phyloP scores from a whole-genome alignment of 1,284 basidiomycete genomes.

The Cryptococcus sp. region DNA sequence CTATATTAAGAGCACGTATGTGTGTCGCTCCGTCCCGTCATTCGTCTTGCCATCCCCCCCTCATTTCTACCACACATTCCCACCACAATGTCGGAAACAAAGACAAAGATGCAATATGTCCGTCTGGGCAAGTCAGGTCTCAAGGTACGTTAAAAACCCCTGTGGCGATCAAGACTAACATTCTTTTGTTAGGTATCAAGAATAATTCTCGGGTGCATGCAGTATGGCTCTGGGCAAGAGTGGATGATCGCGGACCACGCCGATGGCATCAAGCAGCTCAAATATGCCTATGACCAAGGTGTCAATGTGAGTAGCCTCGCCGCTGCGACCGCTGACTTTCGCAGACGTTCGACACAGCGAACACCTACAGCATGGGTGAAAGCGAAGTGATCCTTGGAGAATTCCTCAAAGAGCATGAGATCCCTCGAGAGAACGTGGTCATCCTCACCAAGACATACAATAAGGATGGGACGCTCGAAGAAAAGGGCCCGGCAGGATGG shows the following conservation, averaged over 20 bases:
- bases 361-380: constrained; percentile 61
- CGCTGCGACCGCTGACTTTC: not conserved
- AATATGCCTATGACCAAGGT: constrained; percentile 43
- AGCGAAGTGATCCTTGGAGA: constrained; percentile 69
- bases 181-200: constrained; percentile 26
- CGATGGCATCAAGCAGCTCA: constrained; percentile 43
- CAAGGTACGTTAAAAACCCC: constrained; percentile 39
- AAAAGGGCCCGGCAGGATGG: constrained; percentile 47
- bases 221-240: constrained; percentile 39
- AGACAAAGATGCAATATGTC: constrained; percentile 46
- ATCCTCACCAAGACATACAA: constrained; percentile 69
- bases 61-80: not conserved
- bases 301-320: constrained; percentile 32
- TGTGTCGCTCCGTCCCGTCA: too few species aligned
- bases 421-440: constrained; percentile 73
- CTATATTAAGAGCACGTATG: too few species aligned
- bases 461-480: constrained; percentile 22
- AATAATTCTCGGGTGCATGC: constrained; percentile 43
- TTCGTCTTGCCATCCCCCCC: not conserved
- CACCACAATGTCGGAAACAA: not conserved
- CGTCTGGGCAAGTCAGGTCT: constrained; percentile 46
- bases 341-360: constrained; percentile 69
- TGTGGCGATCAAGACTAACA: not conserved
- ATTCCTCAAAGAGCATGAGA: constrained; percentile 69
- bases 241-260: constrained; percentile 42